These are phyloP conservation scores for Porodaedalea pini DNA, from an alignment of 1,284 basidiomycete genomes.

Conservation along the genomic window DNA sequence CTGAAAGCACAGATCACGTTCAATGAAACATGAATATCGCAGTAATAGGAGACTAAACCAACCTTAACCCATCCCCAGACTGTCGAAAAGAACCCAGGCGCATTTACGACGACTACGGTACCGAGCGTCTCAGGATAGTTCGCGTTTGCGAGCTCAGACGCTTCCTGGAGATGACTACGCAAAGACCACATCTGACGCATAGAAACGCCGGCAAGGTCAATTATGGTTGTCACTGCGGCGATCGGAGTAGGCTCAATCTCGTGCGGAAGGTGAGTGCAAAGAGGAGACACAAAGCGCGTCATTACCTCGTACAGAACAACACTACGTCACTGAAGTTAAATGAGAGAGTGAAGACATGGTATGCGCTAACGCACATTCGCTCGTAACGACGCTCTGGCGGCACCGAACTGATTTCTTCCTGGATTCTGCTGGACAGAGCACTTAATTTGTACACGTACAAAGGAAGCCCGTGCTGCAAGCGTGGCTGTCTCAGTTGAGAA, in stretches of 20 bases:
- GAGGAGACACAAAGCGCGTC: slow-evolving; percentile 56
- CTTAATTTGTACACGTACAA: slow-evolving; percentile 70
- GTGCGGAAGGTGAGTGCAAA: slow-evolving; percentile 65
- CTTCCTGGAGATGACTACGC: slow-evolving; percentile 67
- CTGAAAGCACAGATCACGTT: too few relatives aligned
- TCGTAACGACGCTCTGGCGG: slow-evolving; percentile 56
- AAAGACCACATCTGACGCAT: slow-evolving; percentile 64
- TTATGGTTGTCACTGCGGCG: slow-evolving; percentile 64
- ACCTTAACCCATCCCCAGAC: slow-evolving; percentile 80
- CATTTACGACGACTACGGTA: slow-evolving; percentile 65
- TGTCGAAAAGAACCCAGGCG: slow-evolving; percentile 72
- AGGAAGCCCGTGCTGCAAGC: slow-evolving; percentile 59
- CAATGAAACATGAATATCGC: neutral
- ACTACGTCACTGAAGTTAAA: slow-evolving; percentile 30
- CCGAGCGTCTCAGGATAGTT: slow-evolving; percentile 76
- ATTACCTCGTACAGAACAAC: slow-evolving; percentile 64
- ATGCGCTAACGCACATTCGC: slow-evolving; percentile 53
- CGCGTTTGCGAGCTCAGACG: slow-evolving; percentile 67
- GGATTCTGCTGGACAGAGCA: slow-evolving; percentile 46
- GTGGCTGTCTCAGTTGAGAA: slow-evolving; percentile 10
- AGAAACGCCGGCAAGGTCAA: slow-evolving; percentile 63
- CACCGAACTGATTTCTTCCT: slow-evolving; percentile 56
- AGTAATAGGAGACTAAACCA: slow-evolving; percentile 21
- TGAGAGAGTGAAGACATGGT: neutral
- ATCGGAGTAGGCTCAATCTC: slow-evolving; percentile 51